Conservation (phyloP, 768 basidiomycete genomes). For the Royoungia palumana region DNA sequence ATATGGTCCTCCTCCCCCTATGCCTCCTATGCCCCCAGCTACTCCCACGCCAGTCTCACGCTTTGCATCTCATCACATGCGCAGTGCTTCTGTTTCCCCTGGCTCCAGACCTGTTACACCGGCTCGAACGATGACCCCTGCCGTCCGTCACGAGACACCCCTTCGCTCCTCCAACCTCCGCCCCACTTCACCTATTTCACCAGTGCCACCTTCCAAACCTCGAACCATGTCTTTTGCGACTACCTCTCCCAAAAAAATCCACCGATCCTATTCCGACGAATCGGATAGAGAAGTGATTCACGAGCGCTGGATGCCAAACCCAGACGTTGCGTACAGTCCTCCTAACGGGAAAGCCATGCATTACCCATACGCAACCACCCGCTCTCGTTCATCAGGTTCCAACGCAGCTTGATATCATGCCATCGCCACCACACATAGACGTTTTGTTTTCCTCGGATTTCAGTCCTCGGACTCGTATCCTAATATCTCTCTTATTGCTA, state of each 20-base stretch:
- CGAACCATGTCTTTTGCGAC: constrained; percentile 46
- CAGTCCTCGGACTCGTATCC: constrained; percentile 30
- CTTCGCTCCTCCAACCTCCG: constrained; percentile 29
- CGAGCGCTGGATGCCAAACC: constrained; percentile 63
- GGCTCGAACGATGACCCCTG: constrained; percentile 28
- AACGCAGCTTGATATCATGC: constrained; percentile 33
- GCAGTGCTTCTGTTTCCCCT: constrained; percentile 51
- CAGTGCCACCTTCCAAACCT: constrained; percentile 38
- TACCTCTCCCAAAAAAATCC: constrained; percentile 55
- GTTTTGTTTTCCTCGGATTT: constrained; percentile 20
- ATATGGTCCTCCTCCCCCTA: constrained; percentile 30
- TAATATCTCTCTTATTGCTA: constrained; percentile 36
- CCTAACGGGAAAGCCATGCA: constrained; percentile 32
- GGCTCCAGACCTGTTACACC: constrained; percentile 33
- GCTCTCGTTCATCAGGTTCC: constrained; percentile 32
- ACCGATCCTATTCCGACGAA: constrained; percentile 63
- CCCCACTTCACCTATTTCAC: constrained; percentile 30
- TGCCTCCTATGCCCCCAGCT: constrained; percentile 42
- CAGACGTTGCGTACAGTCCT: constrained; percentile 35
- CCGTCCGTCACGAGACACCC: constrained; percentile 29
- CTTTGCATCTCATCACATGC: constrained; percentile 50
- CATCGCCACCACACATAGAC: constrained; percentile 18
- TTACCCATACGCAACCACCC: constrained; percentile 25
- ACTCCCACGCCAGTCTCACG: constrained; percentile 50
- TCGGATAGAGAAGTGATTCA: constrained; percentile 53